These are phyloP conservation scores for Harringtonia aguacate DNA, from an alignment of 2,329 filamentous ascomycete species.

Conservation along the genomic window DNA sequence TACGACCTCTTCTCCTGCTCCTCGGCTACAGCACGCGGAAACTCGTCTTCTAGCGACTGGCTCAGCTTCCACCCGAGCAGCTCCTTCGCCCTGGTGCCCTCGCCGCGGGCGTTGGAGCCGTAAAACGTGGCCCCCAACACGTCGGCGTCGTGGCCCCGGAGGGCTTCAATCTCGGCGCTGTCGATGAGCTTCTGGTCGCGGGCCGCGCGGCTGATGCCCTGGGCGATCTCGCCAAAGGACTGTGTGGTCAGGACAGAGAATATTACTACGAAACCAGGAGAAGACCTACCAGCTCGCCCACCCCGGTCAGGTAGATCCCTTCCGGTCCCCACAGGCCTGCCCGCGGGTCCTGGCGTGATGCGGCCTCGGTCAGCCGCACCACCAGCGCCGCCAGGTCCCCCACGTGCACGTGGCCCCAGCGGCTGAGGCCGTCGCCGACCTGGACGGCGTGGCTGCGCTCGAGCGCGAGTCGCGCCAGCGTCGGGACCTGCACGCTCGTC, in stretches of 20 bases:
- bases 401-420: conserved; percentile 1
- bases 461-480: not conserved
- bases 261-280: not conserved
- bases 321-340: not conserved
- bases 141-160: not conserved
- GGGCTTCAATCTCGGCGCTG: not conserved
- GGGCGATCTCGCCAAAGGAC: not conserved
- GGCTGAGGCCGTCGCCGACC: not conserved
- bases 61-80: not conserved
- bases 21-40: too few relatives aligned
- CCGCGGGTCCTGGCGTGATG: not conserved
- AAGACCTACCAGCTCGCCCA: not conserved
- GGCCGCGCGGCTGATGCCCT: not conserved
- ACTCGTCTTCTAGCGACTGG: too few relatives aligned
- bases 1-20: too few relatives aligned
- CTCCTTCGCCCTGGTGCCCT: not conserved
- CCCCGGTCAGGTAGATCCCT: not conserved
- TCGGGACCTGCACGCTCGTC: not conserved
- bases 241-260: not conserved
- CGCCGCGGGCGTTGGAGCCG: not conserved
- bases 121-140: not conserved
- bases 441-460: not conserved
- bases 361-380: not conserved
- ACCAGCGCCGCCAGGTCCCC: not conserved
- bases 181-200: not conserved